Evolutionary conservation across 2,329 filamentous ascomycete genomes (phyloP).

Genomic region (Fusarium virguliforme): DNA sequence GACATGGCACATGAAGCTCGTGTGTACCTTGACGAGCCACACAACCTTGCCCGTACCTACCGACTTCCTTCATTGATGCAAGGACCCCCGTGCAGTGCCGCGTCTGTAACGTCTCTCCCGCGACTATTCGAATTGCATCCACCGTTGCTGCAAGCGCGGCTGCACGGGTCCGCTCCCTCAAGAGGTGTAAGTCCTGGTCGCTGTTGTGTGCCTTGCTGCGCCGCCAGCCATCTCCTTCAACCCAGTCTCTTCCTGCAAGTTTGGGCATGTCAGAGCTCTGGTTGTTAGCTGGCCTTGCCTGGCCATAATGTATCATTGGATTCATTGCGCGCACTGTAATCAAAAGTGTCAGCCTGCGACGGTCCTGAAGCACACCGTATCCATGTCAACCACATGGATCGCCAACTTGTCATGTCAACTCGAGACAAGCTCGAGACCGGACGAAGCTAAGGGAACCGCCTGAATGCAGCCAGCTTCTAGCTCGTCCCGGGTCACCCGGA

Average conservation of each 20-base stretch:
- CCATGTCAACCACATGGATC: slow-evolving; percentile 10
- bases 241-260: background rate
- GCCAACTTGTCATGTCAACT: background rate
- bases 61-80: slow-evolving; percentile 6
- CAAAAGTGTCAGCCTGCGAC: slow-evolving; percentile 6
- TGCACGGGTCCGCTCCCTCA: background rate
- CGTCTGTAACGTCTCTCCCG: background rate
- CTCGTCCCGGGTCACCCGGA: slow-evolving; percentile 10
- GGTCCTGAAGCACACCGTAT: background rate
- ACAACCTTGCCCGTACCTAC: background rate
- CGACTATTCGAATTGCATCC: background rate
- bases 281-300: background rate
- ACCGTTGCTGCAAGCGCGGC: slow-evolving; percentile 3
- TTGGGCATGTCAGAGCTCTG: background rate
- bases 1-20: slow-evolving; percentile 6
- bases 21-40: slow-evolving; percentile 3
- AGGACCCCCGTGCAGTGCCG: slow-evolving; percentile 1
- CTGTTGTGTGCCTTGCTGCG: background rate
- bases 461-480: slow-evolving; percentile 4
- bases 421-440: background rate
- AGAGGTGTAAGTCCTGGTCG: background rate
- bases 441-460: background rate
- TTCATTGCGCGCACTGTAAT: background rate
- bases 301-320: background rate
- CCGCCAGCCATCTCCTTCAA: background rate